Base-by-base conservation (phyloP, 2,329 filamentous ascomycete species). In the Colletotrichum camelliae region DNA sequence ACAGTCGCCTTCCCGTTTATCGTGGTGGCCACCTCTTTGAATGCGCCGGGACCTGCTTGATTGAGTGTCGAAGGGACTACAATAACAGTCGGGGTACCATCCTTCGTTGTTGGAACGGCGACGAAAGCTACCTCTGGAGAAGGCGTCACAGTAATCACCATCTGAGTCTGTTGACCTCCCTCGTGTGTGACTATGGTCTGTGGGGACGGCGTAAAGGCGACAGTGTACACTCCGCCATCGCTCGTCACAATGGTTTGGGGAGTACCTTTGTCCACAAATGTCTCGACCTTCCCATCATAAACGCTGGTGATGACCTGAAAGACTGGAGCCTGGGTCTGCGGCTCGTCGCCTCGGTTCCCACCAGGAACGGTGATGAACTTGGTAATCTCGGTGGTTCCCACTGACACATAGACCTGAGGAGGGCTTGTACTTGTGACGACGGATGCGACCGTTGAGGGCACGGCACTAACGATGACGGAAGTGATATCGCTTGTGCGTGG, bases 241-340 rank as follows among this genome's bases (percentile, higher is more conserved):
- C 55, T 57, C 18, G 66, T 76, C 7, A 79, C 70, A 13, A 78
- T 60, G 15, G 43, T 74, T 58, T 78, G 65, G 9, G 77, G 74
- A 7, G 48, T 37, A 6, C 39, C 48, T n/a, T 70, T 71, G 29
- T 79, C 65, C 2, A 79, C 67, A 2, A 76, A 52, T 2, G 76
- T 78, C 7, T 80, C 72, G 2, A 78, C 78, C 1, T 72, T 72
- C 5, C 78, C 81, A 6, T 77, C 77, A 1, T 78, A 39, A 0
- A 82, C 78, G 2, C 78, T 79, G 5, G 79, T 80, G 3, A 80
- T 62, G 6, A 81, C 75, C 2, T 79, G 60, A n/a, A 79, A 78
- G 8, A 79, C 77, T 0, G 80, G 79, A 7, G 71, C 55, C 18
- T 60, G 65, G 24, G 62, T 73, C 24, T 64, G 29, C 15, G 62